Percentiles rank a stretch among this genome's conserved stretches.
phyloP scores from a whole-genome alignment of 148 eudicot species.

The Vaccinium vitisidaea region DNA sequence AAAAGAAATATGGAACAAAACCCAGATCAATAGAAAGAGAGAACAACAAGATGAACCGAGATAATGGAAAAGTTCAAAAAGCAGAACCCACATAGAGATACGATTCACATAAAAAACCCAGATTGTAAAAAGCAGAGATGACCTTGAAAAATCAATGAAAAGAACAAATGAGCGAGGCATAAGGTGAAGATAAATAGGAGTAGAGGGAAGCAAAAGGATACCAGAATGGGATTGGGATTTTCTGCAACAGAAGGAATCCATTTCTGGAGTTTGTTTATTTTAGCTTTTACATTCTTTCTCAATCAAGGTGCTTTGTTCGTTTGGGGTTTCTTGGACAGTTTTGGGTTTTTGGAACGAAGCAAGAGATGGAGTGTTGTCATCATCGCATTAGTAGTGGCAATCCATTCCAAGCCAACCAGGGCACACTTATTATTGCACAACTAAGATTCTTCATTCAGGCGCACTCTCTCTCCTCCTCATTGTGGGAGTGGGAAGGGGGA shows the following conservation, averaged over 20 bases:
- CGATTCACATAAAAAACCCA: not conserved
- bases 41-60: not conserved
- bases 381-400: not conserved
- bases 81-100: conserved; percentile 5
- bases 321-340: not conserved
- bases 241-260: conserved; percentile 9
- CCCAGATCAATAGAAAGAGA: not conserved
- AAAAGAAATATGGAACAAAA: not conserved
- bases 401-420: conserved; percentile 11
- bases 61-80: not conserved
- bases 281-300: not conserved
- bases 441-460: not conserved
- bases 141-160: conserved; percentile 9
- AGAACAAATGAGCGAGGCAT: not conserved
- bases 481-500: not conserved
- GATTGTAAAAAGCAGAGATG: conserved; percentile 8
- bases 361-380: conserved; percentile 20
- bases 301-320: not conserved
- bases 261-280: not conserved
- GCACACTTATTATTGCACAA: not conserved
- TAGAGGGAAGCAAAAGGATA: not conserved
- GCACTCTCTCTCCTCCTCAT: not conserved
- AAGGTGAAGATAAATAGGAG: not conserved
- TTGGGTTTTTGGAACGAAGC: not conserved
- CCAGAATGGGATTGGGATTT: conserved; percentile 10